Evolutionary conservation across 2,329 filamentous ascomycete genomes (phyloP).

Genomic region (Podosphaera leucotricha): DNA sequence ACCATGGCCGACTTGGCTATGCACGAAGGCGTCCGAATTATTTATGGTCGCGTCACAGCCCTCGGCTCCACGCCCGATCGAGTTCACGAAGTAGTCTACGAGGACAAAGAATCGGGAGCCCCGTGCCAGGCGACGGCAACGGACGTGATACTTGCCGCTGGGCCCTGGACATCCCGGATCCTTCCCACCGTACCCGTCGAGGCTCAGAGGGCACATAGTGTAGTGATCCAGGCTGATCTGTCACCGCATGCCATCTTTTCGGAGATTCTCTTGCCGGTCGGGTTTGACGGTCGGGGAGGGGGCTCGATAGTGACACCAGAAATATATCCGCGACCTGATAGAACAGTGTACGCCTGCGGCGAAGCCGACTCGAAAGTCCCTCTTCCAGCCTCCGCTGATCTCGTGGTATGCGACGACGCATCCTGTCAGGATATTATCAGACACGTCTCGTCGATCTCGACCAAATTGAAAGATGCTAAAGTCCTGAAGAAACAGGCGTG

Average conservation of each 20-base stretch:
- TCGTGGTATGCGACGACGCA: conserved; percentile 49
- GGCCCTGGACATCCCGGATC: conserved; percentile 37
- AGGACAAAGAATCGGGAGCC: conserved; percentile 24
- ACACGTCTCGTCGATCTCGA: conserved; percentile 43
- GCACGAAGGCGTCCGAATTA: conserved; percentile 43
- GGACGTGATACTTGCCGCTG: conserved; percentile 19
- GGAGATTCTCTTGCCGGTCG: conserved; percentile 46
- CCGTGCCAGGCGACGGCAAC: conserved; percentile 28
- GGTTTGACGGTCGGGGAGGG: conserved; percentile 28
- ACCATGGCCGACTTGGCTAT: conserved; percentile 56
- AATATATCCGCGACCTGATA: conserved; percentile 74
- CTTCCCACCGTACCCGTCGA: conserved; percentile 33
- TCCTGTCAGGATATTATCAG: conserved; percentile 71
- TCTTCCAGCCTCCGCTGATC: conserved; percentile 50
- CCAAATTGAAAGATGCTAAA: conserved; percentile 42
- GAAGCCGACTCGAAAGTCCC: conserved; percentile 59
- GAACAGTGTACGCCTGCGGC: conserved; percentile 80
- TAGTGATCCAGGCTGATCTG: conserved; percentile 39
- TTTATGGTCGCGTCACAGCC: conserved; percentile 41
- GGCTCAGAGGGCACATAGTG: conserved; percentile 37
- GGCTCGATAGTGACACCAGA: conserved; percentile 56
- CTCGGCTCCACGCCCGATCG: conserved; percentile 37
- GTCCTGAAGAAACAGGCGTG: conserved; percentile 67
- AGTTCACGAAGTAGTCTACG: conserved; percentile 47
- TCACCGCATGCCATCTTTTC: conserved; percentile 67